Base-by-base conservation (phyloP, 192 early-diverging fungal genomes). In the Backusella tarrabulga region DNA sequence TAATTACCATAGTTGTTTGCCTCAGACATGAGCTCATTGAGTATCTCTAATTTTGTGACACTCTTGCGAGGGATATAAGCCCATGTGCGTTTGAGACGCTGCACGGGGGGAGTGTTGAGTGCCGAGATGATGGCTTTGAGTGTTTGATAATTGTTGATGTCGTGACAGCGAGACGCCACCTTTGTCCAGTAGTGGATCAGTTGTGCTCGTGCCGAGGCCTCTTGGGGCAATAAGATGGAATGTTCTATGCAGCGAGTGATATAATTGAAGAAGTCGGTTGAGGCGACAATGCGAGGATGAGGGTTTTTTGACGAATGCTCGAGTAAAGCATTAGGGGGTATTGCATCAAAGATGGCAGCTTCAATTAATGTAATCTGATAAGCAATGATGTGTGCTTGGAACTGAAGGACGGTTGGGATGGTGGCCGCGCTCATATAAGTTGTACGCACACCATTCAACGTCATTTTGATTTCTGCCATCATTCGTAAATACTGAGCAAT, bases 251-350 rank as follows among this genome's bases (percentile, higher is more conserved):
- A 73, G 6, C 93, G 85, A 15, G 93, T 91, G 29, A 94, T 66
- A 78, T 93, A 94, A 72, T 95, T 95, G 87, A 95, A 95, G 80
- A 92, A 92, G 60, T 94, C 93, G 14, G 93, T 89, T 4, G 86
- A 88, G 0, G 89, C 89, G 50, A 90, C 90, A 34, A 95, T 87
- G 8, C 86, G 85, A 26, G 88, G 86, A 41, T 90, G 84, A 9
- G 91, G 91, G 29, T 84, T 80, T 40, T 90, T 87, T 0, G 93
- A 85, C 0, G 91, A 90, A 68, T 95, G 92, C 7, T 80, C 76
- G 12, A 93, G 66, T 14, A 95, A 74, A 44, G 91, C 87, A 4
- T 68, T 34, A 1, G 91, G 90, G 32, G 88, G 82, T 35, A 95
- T 91, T 63, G 90, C 81, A 66, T 86, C 68, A 71, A 93, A 92